Evolutionary conservation across 148 eudicot species (phyloP).

Genomic region (Pouteria glomerata): DNA sequence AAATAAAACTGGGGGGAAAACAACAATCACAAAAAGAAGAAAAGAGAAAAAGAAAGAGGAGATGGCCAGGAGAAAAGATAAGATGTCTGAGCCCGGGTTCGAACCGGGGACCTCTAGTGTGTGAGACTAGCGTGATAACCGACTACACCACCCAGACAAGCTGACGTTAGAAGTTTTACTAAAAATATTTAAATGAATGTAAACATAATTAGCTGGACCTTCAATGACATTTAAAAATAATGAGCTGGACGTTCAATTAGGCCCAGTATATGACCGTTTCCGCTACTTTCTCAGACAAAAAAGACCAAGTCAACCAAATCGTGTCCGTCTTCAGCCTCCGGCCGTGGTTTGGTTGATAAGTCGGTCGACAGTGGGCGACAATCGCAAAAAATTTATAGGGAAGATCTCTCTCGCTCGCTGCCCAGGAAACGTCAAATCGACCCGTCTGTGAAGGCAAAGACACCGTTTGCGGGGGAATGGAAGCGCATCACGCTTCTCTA

Average conservation of each 20-base stretch:
- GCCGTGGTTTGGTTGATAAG: too few species aligned
- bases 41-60: too few species aligned
- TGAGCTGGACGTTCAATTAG: too few species aligned
- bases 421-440: not conserved
- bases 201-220: too few species aligned
- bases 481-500: slow-evolving; percentile 20
- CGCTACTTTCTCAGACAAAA: too few species aligned
- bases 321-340: not conserved
- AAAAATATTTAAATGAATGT: too few species aligned
- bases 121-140: slow-evolving; percentile 99
- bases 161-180: too few species aligned
- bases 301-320: not conserved
- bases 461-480: not conserved
- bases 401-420: not conserved
- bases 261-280: too few species aligned
- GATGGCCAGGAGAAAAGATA: too few species aligned
- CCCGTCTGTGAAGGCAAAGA: not conserved
- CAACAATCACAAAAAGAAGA: too few species aligned
- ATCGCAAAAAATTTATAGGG: slow-evolving; percentile 4
- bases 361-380: not conserved
- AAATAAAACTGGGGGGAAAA: too few species aligned
- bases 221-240: too few species aligned
- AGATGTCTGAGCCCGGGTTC: slow-evolving; percentile 97
- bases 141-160: slow-evolving; percentile 91
- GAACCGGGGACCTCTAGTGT: slow-evolving; percentile 99